Conservation (phyloP, 2,329 filamentous ascomycete species). For the Cladorrhinum sp. region DNA sequence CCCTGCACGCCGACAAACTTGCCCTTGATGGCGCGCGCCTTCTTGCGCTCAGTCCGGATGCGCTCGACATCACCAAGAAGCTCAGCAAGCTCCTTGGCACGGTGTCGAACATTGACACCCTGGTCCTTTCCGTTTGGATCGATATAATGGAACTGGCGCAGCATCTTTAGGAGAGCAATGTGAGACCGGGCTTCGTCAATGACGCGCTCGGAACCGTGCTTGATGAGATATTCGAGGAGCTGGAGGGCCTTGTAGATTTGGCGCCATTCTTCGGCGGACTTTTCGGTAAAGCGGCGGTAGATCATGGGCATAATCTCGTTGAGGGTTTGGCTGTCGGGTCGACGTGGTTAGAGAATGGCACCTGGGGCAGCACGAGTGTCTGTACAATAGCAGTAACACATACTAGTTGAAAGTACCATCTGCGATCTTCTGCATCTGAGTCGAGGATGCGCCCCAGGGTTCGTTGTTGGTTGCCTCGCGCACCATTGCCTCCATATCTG, state of each 20-base stretch:
- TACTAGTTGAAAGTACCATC: constrained; percentile 98
- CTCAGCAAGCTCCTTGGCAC: constrained; percentile 92
- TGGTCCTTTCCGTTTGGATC: constrained; percentile 97
- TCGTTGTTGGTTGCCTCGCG: constrained; percentile 99
- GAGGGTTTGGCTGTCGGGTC: constrained; percentile 70
- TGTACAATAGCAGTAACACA: constrained; percentile 36
- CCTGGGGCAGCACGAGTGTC: neutral
- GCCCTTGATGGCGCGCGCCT: constrained; percentile 82
- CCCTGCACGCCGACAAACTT: constrained; percentile 96
- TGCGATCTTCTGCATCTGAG: constrained; percentile 95
- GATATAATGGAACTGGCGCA: constrained; percentile 97
- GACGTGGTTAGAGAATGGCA: constrained; percentile 17
- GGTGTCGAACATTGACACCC: constrained; percentile 94
- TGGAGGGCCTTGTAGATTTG: constrained; percentile 99
- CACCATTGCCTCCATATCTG: constrained; percentile 85
- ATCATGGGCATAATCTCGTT: constrained; percentile 99
- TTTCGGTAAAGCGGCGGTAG: constrained; percentile 98
- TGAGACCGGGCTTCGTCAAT: constrained; percentile 96
- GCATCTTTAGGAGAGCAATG: constrained; percentile 93
- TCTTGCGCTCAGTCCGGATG: constrained; percentile 81
- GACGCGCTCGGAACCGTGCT: constrained; percentile 95
- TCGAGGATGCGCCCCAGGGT: constrained; percentile 85
- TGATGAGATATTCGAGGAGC: constrained; percentile 90
- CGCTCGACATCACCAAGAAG: constrained; percentile 89
- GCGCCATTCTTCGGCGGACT: constrained; percentile 95